These are phyloP conservation scores for Mytilinidion resinicola DNA, from an alignment of 495 filamentous ascomycete species.

Conservation along the genomic window DNA sequence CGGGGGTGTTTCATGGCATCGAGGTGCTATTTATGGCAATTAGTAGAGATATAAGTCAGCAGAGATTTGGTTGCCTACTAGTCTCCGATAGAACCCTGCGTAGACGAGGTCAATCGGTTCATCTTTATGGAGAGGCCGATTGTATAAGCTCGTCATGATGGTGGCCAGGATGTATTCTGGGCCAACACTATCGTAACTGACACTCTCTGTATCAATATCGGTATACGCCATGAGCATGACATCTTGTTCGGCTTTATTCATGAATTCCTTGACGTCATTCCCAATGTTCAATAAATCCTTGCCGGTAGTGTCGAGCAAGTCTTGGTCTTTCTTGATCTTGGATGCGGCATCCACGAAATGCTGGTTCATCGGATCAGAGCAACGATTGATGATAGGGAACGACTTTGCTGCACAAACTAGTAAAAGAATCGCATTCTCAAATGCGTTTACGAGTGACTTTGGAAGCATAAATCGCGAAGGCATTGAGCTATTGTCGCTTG, in stretches of 20 bases:
- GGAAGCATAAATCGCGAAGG: constrained; percentile 1
- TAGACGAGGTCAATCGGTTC: constrained; percentile 1
- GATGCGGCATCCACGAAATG: too few relatives aligned
- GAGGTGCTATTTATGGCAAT: not conserved
- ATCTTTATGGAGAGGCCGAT: not conserved
- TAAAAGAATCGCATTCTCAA: not conserved
- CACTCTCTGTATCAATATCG: not conserved
- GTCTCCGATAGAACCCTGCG: not conserved
- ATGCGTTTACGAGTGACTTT: not conserved
- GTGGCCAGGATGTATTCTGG: not conserved
- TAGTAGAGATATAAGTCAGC: too few relatives aligned
- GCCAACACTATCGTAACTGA: constrained; percentile 1
- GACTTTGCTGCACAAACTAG: too few relatives aligned
- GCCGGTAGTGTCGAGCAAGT: too few relatives aligned
- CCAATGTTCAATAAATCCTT: not conserved
- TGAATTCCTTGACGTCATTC: not conserved
- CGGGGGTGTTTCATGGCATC: constrained; percentile 1
- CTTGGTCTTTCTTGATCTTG: too few relatives aligned
- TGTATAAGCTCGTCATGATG: not conserved
- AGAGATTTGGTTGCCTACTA: too few relatives aligned
- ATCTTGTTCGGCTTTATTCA: not conserved
- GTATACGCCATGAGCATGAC: constrained; percentile 1
- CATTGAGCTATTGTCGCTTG: constrained; percentile 1
- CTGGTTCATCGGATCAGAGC: too few relatives aligned
- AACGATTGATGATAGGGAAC: too few relatives aligned